phyloP scores from a whole-genome alignment of 371 early-diverging fungal genomes.

The Amoeboaphelidium occidentale region DNA sequence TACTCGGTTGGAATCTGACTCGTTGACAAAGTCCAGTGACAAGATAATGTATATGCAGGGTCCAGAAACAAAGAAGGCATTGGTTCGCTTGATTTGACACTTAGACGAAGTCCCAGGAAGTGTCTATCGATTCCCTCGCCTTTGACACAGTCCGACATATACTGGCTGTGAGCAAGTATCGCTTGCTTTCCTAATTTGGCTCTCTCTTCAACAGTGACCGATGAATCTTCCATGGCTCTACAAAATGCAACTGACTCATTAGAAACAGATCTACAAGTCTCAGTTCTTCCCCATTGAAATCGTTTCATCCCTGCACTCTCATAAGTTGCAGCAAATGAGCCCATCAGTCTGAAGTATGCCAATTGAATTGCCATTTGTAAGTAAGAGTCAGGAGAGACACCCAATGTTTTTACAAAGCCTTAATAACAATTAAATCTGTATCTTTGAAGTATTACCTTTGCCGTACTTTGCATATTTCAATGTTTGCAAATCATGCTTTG shows the following conservation, averaged over 20 bases:
- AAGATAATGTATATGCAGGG: constrained; percentile 47
- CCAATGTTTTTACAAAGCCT: not conserved
- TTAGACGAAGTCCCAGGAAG: constrained; percentile 24
- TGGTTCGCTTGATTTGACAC: constrained; percentile 34
- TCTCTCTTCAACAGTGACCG: constrained; percentile 19
- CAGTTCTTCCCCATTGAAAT: constrained; percentile 50
- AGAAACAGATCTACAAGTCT: constrained; percentile 63
- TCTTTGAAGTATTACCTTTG: constrained; percentile 68
- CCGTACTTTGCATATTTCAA: constrained; percentile 61
- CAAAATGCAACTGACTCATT: constrained; percentile 56
- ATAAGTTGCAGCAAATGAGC: constrained; percentile 35
- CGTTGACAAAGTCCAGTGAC: constrained; percentile 78
- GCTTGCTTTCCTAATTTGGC: constrained; percentile 42
- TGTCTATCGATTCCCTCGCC: constrained; percentile 44
- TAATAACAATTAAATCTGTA: no score
- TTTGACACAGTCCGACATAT: constrained; percentile 55
- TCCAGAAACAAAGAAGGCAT: constrained; percentile 62
- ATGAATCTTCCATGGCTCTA: constrained; percentile 24
- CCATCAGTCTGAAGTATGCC: constrained; percentile 74
- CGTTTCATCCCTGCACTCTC: not conserved
- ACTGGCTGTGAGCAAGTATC: constrained; percentile 39
- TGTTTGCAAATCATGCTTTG: constrained; percentile 49
- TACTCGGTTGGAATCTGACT: constrained; percentile 71
- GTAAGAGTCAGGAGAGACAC: constrained; percentile 65
- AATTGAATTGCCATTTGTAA: constrained; percentile 87